Base-by-base conservation (phyloP, 192 early-diverging fungal genomes). In the Chytriomyces confervae region DNA sequence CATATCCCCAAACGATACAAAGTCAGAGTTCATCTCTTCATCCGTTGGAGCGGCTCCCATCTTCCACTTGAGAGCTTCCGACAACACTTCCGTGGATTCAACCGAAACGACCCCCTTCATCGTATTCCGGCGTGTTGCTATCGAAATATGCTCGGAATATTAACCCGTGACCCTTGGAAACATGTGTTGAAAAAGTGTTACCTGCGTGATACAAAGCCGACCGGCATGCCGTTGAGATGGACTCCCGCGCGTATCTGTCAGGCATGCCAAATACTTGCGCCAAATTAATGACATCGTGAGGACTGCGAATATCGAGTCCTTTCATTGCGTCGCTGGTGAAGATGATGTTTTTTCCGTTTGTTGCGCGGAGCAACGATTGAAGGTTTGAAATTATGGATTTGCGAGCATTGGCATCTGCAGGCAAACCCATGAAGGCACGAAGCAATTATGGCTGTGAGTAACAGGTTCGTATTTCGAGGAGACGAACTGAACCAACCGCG, bases 201-300 rank as follows among this genome's bases (percentile, higher is more conserved):
- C 69, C 69, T 16, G 74, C 74, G 53, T 76, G 74, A 43, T 51
- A 76, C 47, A 76, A 43, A 47, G 66, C 74, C 9, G 74, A 64
- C 10, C 63, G 74, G 36, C 62, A 66, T 13, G 62, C 36, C 3
- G 62, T 53, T 7, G 61, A 24, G 36, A 66, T 49, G 16, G 63
- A 43, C 10, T 76, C 74, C 13, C 74, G 74, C 29, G 74, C 74
- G 44, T 66, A 66, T 49, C 48, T 27, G 49, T 76, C 74, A 5
- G 74, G 74, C 7, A 76, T 44, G 8, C 74, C 74, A 49, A 76
- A 76, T n/a, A 76, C 64, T 49, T 66, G 74, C 16, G 63, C 62
- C 90, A 96, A 83, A 73, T 94, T 94, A 23, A 93, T 85, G 29
- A 96, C 84, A 77, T 96, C 95, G 67, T 91, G 88, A 6, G 92